Conservation (phyloP, 768 basidiomycete species). For the Dacryopinax primogenitus region DNA sequence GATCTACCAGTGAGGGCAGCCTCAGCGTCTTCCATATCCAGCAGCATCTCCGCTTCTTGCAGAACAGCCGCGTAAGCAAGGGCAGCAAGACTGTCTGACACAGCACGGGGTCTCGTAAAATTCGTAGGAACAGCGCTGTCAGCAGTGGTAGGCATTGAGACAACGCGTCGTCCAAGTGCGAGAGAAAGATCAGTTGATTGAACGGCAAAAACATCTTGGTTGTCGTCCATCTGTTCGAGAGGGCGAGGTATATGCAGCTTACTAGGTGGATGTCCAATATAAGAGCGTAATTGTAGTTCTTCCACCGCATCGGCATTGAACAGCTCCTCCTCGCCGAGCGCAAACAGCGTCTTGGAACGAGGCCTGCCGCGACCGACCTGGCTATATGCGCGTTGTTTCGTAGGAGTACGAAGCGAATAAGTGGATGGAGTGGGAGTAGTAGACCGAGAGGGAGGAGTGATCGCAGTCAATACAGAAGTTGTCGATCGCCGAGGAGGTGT, state of each 20-base stretch:
- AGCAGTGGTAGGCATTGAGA: background rate
- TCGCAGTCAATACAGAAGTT: background rate
- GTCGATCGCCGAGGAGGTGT: background rate
- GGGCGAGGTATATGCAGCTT: slow-evolving; percentile 6
- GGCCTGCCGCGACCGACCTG: background rate
- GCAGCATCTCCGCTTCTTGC: background rate
- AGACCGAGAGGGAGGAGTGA: background rate
- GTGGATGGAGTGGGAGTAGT: background rate
- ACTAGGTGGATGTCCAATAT: background rate
- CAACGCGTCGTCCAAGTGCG: background rate
- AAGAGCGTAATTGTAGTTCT: background rate
- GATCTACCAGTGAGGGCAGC: background rate
- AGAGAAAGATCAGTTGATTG: background rate
- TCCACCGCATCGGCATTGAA: background rate
- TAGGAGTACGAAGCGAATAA: background rate
- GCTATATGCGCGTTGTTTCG: background rate
- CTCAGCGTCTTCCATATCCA: background rate
- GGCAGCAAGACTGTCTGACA: background rate
- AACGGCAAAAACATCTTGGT: background rate
- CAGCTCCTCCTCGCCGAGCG: background rate
- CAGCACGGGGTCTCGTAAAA: background rate
- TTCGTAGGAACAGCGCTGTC: background rate
- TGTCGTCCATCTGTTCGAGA: background rate
- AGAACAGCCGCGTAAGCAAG: background rate
- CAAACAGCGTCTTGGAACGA: background rate